Evolutionary conservation across 2,329 filamentous ascomycete genomes (phyloP).

Genomic region (Aspergillus eucalypticola): DNA sequence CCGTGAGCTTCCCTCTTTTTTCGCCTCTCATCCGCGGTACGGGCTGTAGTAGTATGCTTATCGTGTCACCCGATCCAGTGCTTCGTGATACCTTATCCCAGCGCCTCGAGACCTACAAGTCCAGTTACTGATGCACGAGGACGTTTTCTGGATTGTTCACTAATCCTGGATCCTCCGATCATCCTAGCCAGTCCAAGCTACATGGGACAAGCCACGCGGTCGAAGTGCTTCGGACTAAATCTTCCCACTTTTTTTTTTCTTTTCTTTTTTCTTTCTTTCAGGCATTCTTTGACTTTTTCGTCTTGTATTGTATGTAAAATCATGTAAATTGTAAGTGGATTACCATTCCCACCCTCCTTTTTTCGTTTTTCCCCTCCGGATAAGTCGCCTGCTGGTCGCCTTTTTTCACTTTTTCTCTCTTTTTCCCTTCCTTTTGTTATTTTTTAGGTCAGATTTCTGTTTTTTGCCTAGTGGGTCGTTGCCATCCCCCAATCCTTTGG

Average conservation of each 20-base stretch:
- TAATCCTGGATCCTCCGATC: conserved; percentile 6
- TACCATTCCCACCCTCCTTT: conserved; percentile 1
- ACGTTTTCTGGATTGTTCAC: conserved; percentile 9
- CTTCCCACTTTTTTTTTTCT: neutral
- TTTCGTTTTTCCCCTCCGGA: neutral
- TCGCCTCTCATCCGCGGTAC: neutral
- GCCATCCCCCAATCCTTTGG: conserved; percentile 17
- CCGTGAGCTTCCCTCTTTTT: neutral
- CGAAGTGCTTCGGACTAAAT: neutral
- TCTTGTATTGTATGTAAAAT: neutral
- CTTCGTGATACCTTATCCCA: conserved; percentile 6
- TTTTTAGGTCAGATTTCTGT: conserved; percentile 8
- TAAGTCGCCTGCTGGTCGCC: neutral
- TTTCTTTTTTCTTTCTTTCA: neutral
- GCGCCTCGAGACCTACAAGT: neutral
- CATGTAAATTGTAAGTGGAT: neutral
- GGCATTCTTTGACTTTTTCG: neutral
- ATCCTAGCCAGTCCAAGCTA: neutral
- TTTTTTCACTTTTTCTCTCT: conserved; percentile 10
- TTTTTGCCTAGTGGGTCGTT: conserved; percentile 6
- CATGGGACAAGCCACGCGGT: conserved; percentile 1
- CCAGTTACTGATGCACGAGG: neutral
- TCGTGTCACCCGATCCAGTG: conserved; percentile 3
- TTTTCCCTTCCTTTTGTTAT: conserved; percentile 6
- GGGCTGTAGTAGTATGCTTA: conserved; percentile 1